A percentile compares a stretch with the other conserved stretches of the same genome.
These are phyloP conservation scores for Xenoacremonium recifei DNA, from an alignment of 2,329 filamentous ascomycete species.

Conservation along the genomic window DNA sequence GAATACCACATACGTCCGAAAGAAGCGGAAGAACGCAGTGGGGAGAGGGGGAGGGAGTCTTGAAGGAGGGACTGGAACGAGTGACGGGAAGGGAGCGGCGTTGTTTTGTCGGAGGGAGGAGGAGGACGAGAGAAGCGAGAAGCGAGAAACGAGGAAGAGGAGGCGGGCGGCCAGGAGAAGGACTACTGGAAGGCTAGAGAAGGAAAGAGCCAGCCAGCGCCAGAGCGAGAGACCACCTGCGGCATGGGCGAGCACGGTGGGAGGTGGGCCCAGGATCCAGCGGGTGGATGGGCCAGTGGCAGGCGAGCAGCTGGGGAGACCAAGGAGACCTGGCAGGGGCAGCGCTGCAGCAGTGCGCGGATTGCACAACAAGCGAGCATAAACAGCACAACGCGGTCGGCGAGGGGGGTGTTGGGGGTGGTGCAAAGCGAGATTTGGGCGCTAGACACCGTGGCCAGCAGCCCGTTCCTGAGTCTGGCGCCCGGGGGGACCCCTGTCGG, in stretches of 20 bases:
- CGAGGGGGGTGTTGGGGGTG: too few relatives aligned
- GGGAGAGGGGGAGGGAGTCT: slow-evolving; percentile 22
- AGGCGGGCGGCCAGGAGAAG: too few relatives aligned
- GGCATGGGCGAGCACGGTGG: too few relatives aligned
- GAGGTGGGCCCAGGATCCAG: too few relatives aligned
- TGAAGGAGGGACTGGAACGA: slow-evolving; percentile 43
- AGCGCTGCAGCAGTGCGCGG: too few relatives aligned
- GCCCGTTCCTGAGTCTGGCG: slow-evolving; percentile 18
- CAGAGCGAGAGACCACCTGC: slow-evolving; percentile 4
- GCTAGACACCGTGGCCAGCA: slow-evolving; percentile 6
- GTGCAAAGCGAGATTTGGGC: neutral
- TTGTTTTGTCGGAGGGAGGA: slow-evolving; percentile 41
- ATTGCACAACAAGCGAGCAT: neutral
- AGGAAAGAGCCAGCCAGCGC: slow-evolving; percentile 4
- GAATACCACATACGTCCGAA: slow-evolving; percentile 18
- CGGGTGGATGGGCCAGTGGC: too few relatives aligned
- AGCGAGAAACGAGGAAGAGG: slow-evolving; percentile 27
- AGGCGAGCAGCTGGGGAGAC: too few relatives aligned
- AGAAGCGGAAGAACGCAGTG: slow-evolving; percentile 21
- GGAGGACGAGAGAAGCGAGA: slow-evolving; percentile 26
- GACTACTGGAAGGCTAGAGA: slow-evolving; percentile 13
- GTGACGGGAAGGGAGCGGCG: slow-evolving; percentile 34
- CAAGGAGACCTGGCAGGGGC: too few relatives aligned
- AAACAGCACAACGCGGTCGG: neutral
- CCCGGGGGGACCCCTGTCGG: neutral